Evolutionary conservation across 2,329 filamentous ascomycete genomes (phyloP).

Genomic region (Aspergillus unguis): DNA sequence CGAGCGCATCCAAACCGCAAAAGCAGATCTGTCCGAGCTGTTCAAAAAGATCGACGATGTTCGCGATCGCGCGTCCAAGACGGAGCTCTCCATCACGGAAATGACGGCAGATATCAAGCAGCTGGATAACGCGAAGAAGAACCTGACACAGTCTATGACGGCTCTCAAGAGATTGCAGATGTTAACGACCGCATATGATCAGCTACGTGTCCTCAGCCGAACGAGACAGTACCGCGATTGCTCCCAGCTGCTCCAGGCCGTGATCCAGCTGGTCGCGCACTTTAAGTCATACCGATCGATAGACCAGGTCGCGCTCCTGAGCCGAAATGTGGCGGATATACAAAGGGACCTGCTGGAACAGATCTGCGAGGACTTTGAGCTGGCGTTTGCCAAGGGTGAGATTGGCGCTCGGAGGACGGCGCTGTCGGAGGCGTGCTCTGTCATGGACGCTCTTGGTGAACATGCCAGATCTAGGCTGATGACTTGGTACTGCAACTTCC

Average conservation of each 20-base stretch:
- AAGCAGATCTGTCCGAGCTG: slow-evolving; percentile 81
- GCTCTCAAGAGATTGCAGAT: slow-evolving; percentile 95
- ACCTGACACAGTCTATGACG: slow-evolving; percentile 95
- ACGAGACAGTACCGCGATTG: slow-evolving; percentile 92
- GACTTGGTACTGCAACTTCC: slow-evolving; percentile 98
- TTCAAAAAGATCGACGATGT: slow-evolving; percentile 96
- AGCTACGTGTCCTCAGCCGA: slow-evolving; percentile 77
- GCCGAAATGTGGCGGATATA: slow-evolving; percentile 86
- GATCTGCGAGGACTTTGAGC: slow-evolving; percentile 98
- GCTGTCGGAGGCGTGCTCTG: slow-evolving; percentile 81
- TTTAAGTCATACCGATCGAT: slow-evolving; percentile 98
- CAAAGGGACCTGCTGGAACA: slow-evolving; percentile 92
- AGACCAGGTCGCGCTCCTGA: slow-evolving; percentile 92
- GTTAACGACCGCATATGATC: slow-evolving; percentile 98
- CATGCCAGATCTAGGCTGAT: slow-evolving; percentile 76
- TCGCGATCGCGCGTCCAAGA: slow-evolving; percentile 81
- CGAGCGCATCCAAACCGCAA: slow-evolving; percentile 84
- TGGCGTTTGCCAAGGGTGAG: slow-evolving; percentile 87
- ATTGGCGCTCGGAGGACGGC: slow-evolving; percentile 65
- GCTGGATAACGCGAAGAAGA: slow-evolving; percentile 92
- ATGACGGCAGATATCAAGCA: slow-evolving; percentile 99
- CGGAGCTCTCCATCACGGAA: slow-evolving; percentile 91
- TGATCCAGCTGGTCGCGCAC: slow-evolving; percentile 95
- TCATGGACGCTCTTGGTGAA: slow-evolving; percentile 93
- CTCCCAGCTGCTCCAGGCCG: slow-evolving; percentile 86